Evolutionary conservation across 106 monocot species (phyloP).

Genomic region (Dendrobium chrysotoxum): DNA sequence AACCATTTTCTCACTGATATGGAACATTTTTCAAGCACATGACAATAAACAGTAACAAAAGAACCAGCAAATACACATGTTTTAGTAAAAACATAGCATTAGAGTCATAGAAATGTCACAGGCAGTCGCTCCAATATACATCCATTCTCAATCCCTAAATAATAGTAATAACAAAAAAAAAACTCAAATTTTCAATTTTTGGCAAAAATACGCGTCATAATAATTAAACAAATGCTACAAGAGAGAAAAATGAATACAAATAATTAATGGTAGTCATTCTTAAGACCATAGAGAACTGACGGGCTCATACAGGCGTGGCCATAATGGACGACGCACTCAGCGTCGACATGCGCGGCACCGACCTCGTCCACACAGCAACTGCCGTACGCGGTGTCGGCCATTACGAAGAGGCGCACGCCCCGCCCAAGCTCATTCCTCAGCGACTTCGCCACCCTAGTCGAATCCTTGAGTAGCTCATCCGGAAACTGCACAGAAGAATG

Average conservation of each 20-base stretch:
- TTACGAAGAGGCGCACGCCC: constrained; percentile 62
- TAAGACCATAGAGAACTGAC: constrained; percentile 28
- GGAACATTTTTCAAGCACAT: neutral
- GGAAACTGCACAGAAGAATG: constrained; percentile 52
- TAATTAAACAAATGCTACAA: neutral
- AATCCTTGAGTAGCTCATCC: constrained; percentile 78
- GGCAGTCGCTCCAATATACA: neutral
- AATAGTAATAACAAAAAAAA: neutral
- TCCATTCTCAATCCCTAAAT: neutral
- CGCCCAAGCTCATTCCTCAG: constrained; percentile 55
- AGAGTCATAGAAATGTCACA: neutral
- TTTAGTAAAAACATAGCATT: neutral
- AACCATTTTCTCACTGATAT: neutral
- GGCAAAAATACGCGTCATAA: neutral
- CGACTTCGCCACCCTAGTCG: constrained; percentile 49
- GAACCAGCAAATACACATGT: neutral
- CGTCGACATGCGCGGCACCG: constrained; percentile 73
- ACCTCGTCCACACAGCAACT: constrained; percentile 99
- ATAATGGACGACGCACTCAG: constrained; percentile 87
- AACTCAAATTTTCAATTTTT: neutral
- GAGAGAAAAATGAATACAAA: neutral
- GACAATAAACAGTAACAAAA: neutral
- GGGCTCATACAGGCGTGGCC: constrained; percentile 97
- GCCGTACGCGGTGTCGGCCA: constrained; percentile 93
- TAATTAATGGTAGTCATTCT: neutral